phyloP scores from a whole-genome alignment of 2,329 filamentous ascomycete genomes.

The Exophiala phaeomuriformis region DNA sequence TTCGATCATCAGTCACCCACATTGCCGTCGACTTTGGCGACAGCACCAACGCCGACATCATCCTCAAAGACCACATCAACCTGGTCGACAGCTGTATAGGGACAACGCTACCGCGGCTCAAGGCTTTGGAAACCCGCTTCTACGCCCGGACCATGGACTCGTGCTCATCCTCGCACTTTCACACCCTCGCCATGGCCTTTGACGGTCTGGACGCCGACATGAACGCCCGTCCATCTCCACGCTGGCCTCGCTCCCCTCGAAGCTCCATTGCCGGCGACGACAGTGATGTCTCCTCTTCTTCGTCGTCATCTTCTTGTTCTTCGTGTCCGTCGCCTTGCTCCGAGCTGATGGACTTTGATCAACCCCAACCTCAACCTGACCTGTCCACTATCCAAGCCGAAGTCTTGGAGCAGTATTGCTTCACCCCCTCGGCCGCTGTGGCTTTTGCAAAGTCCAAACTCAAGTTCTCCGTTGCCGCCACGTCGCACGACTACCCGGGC shows the following conservation, averaged over 20 bases:
- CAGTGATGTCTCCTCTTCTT: neutral
- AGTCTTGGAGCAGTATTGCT: slow-evolving; percentile 21
- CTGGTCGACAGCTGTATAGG: slow-evolving; percentile 20
- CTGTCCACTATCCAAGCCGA: slow-evolving; percentile 19
- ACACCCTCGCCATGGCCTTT: slow-evolving; percentile 19
- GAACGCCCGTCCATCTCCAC: slow-evolving; percentile 20
- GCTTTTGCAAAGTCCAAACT: slow-evolving; percentile 19
- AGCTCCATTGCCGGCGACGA: slow-evolving; percentile 14
- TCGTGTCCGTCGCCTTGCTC: slow-evolving; percentile 3
- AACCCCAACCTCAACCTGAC: slow-evolving; percentile 11
- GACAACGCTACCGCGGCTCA: slow-evolving; percentile 15
- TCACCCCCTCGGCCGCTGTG: slow-evolving; percentile 18
- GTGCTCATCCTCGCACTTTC: slow-evolving; percentile 17
- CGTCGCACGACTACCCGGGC: slow-evolving; percentile 17
- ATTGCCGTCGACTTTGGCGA: slow-evolving; percentile 24
- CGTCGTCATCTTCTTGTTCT: slow-evolving; percentile 6
- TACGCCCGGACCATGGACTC: slow-evolving; percentile 19
- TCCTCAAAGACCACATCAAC: slow-evolving; percentile 22
- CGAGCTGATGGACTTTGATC: neutral
- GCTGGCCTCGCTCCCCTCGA: slow-evolving; percentile 15
- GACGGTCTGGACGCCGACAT: slow-evolving; percentile 20
- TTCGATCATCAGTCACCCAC: slow-evolving; percentile 16
- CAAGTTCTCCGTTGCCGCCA: slow-evolving; percentile 21
- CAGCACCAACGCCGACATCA: slow-evolving; percentile 14
- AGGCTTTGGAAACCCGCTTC: slow-evolving; percentile 20